Evolutionary conservation across 495 filamentous ascomycete genomes (phyloP), one percentile per base, ranked within the genome.

Genomic region (Aspergillus coremiiformis): DNA sequence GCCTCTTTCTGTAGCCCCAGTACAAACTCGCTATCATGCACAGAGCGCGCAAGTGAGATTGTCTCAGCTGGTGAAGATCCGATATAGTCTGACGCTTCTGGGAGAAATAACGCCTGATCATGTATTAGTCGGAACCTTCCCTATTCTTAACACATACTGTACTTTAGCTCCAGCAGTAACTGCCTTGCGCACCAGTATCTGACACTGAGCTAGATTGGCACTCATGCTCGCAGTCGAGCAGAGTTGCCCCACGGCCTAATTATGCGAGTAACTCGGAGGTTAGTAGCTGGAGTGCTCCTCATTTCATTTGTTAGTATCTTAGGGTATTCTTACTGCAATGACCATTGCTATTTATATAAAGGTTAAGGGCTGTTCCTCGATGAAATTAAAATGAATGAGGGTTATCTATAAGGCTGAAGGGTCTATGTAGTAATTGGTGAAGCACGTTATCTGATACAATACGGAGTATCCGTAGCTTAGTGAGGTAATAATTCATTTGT

Each of bases 41-140:
- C 74, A 4, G 87, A 75, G 45, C 76, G 72, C 57, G 77, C 85
- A 17, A 95, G 81, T 17, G 77, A 71, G 7, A 90, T 63, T 0
- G 83, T 83, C 60, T 92, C 86, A 8, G 78, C 66, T 22, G 80
- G 66, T 1, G 81, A 82, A 14, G 75, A 72, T 39, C 79, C 82
- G 54, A 95, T 90, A 74, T 95, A 96, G 70, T 96, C 91, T 52
- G 78, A 83, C 35, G 91, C 91, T 76, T 96, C 90, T 15, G 90
- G 93, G 54, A 96, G 86, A 67, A 96, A 95, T 47, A 96, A 75
- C 22, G 86, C 82, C 87, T 92, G 54, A 61, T 52, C 4, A 44
- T 51, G 24, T 35, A 20, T 33, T 27, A 23, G 17, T 42, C 17
- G 30, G 14, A 48, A n/a, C 47, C 17, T 21, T 5, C 46, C 58